Evolutionary conservation across 257 asterid species (phyloP).

Genomic region (Solanum pinnatisectum): DNA sequence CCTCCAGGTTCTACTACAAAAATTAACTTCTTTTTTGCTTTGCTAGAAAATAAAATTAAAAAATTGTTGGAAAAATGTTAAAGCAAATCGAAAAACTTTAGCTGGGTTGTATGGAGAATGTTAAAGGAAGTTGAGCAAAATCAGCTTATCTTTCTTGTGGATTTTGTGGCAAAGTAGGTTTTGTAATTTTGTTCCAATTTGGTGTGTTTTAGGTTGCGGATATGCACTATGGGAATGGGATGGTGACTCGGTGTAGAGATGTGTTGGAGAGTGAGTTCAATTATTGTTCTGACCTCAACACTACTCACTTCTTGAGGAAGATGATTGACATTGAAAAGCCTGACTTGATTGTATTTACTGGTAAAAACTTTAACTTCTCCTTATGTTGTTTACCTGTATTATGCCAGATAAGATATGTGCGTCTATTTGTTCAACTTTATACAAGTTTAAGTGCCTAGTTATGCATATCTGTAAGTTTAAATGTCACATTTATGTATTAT

Average conservation of each 20-base stretch:
- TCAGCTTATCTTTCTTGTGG: no score
- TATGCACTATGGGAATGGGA: conserved; percentile 93
- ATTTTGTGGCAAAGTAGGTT: not conserved
- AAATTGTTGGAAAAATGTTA: not conserved
- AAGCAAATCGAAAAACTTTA: not conserved
- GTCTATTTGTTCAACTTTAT: no score
- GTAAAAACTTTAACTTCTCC: conserved; percentile 15
- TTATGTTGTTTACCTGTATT: not conserved
- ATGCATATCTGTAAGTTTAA: no score
- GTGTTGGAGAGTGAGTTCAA: conserved; percentile 56
- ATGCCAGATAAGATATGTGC: no score
- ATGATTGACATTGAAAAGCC: conserved; percentile 72
- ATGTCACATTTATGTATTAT: no score
- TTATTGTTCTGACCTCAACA: conserved; percentile 70
- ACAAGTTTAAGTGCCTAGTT: no score
- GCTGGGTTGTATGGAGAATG: not conserved
- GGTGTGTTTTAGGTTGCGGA: conserved; percentile 67
- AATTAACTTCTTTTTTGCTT: not conserved
- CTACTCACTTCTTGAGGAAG: conserved; percentile 65
- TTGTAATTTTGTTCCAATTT: not conserved
- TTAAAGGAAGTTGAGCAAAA: no score
- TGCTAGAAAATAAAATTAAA: not conserved
- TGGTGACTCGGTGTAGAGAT: conserved; percentile 77
- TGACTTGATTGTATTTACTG: conserved; percentile 91
- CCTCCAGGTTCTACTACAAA: conserved; percentile 44